phyloP scores from a whole-genome alignment of 495 filamentous ascomycete species.

The Penicillium arizonense region DNA sequence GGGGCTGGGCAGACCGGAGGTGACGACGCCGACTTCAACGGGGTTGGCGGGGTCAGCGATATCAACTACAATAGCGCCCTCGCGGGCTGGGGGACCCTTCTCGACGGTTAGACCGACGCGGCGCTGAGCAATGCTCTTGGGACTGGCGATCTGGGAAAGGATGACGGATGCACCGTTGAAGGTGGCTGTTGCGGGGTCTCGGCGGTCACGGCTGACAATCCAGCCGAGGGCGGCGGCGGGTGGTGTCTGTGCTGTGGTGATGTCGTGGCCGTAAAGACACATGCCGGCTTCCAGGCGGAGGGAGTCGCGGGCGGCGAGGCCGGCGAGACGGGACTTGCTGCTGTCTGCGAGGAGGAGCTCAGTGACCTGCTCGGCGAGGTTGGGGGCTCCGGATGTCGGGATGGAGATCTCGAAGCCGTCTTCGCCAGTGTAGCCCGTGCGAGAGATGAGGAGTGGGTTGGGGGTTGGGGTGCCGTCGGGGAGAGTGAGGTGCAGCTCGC shows the following conservation, averaged over 20 bases:
- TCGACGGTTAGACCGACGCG: conserved; percentile 81
- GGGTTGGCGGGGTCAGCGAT: conserved; percentile 53
- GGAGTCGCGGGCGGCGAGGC: conserved; percentile 87
- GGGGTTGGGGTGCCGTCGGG: conserved; percentile 41
- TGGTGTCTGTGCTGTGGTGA: conserved; percentile 85
- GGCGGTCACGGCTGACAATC: conserved; percentile 78
- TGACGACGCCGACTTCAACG: conserved; percentile 62
- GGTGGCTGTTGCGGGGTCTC: conserved; percentile 49
- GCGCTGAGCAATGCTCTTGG: conserved; percentile 68
- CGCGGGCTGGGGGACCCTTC: conserved; percentile 80
- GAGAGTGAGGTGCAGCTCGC: conserved; percentile 52
- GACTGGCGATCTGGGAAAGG: conserved; percentile 62
- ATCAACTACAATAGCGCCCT: conserved; percentile 78
- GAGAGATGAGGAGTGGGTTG: conserved; percentile 68
- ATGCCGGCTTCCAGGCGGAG: conserved; percentile 93
- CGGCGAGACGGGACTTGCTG: conserved; percentile 72
- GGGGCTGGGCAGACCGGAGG: conserved; percentile 86
- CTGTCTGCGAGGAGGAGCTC: conserved; percentile 63
- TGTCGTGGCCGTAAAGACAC: conserved; percentile 98
- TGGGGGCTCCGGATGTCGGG: conserved; percentile 43
- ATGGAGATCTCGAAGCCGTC: conserved; percentile 97
- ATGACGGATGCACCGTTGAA: conserved; percentile 79
- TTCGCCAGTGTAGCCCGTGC: conserved; percentile 95
- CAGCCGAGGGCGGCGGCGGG: conserved; percentile 80
- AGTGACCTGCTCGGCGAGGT: conserved; percentile 44